Evolutionary conservation across 2,329 filamentous ascomycete genomes (phyloP), one percentile per base, ranked within the genome.

Genomic region (Anthostomella pinea): DNA sequence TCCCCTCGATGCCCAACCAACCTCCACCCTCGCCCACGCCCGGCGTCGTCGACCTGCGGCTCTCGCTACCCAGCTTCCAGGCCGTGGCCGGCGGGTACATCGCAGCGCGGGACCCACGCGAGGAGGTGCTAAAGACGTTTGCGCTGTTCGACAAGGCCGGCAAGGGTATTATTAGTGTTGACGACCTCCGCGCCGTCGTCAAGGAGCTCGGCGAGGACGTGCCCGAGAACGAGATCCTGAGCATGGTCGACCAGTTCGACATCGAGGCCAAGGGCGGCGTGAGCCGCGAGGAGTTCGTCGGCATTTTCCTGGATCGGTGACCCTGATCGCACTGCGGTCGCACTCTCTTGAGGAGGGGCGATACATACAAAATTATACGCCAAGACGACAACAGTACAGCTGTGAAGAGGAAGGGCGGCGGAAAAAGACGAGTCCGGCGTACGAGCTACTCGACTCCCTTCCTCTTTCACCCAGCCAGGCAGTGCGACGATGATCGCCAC

Each of bases 231-330:
- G 93, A 98, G 63, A 73, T 98, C 44, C 75, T 80, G 52, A 89
- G 89, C 48, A 98, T 98, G 93, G 93, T 98, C 67, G 89, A 96
- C 57, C 91, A 97, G 65, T 94, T 97, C 68, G 93, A 98, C 68
- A 75, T 96, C 48, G 87, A 95, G 58, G 91, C 88, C 1, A 94
- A 95, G 52, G 90, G 90, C 8, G 89, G 77, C 37, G 81, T 85
- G 6, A 79, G 77, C 46, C 70, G 78, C 49, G 81, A 85, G 39
- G 81, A 85, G 60, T 85, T 85, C 57, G 75, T 81, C 34, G 76
- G 79, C 53, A 78, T 82, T 35, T 65, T 62, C 45, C 51, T 57
- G 30, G 57, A 60, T 13, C 53, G 53, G 51, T 58, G 54, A 58
- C 37, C 31, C 19, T 22, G n/a, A n/a, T n/a, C n/a, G n/a, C n/a